Base-by-base conservation (phyloP, 306 rosid genomes). In the Herpetospermum pedunculosum region DNA sequence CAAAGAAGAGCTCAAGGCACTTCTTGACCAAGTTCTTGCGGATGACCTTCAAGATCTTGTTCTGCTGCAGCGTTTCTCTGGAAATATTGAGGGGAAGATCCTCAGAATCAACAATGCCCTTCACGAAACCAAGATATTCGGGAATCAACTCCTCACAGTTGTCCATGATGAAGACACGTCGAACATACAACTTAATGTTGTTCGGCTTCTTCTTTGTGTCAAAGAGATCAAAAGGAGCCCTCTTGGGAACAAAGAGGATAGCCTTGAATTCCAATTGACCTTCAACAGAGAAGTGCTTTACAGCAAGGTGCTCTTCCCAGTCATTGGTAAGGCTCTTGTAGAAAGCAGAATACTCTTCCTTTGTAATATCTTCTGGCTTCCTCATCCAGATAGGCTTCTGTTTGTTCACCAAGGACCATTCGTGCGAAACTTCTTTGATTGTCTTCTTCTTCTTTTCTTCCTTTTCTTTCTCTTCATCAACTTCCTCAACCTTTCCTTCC, bases 311-410 rank as follows among this genome's bases (percentile, higher is more conserved):
- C 53, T 92, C 98, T 72, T 92, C 98, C 98, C 98, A 92, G 26
- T 92, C 98, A 46, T 92, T 92, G 29, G 98, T 92, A 6, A 92
- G 92, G 80, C 97, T 90, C 85, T 90, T 92, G 38, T 92, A 92
- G 75, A 92, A 92, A 1, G 98, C 98, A 77, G 98, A 77, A 76
- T 92, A 92, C 72, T 92, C 98, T 23, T 92, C 97, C 78, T 92
- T 90, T 0, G 80, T 80, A 21, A 92, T 92, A 78, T 92, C 97
- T 49, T 92, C 98, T 1, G 98, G 89, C 88, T 92, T 92, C 88
- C 98, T 90, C 97, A 92, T 87, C 98, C 98, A 90, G 73, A 88
- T 92, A 11, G 98, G 98, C 78, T 92, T 92, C 63, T 92, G 97
- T 78, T 92, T 92, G 97, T 92, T 92, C 71, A 92, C 93, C 90